These are phyloP conservation scores for Rhynchospora breviuscula DNA, from an alignment of 176 grass and related monocot genomes.

Conservation along the genomic window DNA sequence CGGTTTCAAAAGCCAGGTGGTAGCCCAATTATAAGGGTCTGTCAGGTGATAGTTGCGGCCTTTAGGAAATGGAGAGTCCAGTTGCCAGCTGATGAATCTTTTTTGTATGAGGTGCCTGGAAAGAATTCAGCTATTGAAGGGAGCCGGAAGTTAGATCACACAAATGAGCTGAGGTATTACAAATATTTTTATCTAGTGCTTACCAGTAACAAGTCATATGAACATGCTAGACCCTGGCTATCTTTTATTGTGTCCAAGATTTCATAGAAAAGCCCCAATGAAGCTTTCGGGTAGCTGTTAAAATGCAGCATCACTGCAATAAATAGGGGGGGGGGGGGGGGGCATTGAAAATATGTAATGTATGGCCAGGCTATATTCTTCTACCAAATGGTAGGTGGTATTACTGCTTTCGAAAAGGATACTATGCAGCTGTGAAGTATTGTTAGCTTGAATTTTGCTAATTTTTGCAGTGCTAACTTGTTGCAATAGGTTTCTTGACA, in stretches of 20 bases:
- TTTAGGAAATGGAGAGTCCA: slow-evolving; percentile 40
- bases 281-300: not conserved
- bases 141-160: slow-evolving; percentile 44
- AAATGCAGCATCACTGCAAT: not conserved
- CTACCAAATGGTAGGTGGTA: not conserved
- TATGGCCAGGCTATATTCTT: not conserved
- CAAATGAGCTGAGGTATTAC: slow-evolving; percentile 41
- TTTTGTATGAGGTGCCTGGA: slow-evolving; percentile 43
- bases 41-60: slow-evolving; percentile 51
- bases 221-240: not conserved
- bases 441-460: not conserved
- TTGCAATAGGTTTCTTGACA: slow-evolving; percentile 55
- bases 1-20: slow-evolving; percentile 58
- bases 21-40: slow-evolving; percentile 53
- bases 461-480: not conserved
- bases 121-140: slow-evolving; percentile 42
- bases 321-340: not conserved
- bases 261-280: not conserved
- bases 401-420: not conserved
- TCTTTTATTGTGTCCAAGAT: not conserved
- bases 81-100: slow-evolving; percentile 37
- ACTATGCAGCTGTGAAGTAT: not conserved
- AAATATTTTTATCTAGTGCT: not conserved
- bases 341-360: slow-evolving; percentile 7
- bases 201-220: not conserved